phyloP scores from a whole-genome alignment of 257 asterid genomes.

The Verbena officinalis region DNA sequence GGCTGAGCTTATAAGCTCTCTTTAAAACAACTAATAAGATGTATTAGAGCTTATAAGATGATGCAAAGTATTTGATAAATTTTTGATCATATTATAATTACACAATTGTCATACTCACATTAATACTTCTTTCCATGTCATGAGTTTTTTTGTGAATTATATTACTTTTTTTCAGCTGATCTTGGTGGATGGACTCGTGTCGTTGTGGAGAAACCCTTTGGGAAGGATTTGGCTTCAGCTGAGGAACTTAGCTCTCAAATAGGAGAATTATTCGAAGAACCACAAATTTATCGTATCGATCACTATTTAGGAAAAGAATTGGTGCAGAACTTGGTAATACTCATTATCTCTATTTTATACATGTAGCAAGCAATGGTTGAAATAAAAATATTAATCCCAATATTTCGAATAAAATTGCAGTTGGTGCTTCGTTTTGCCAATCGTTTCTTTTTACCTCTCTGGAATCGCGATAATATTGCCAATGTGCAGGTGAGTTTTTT shows the following conservation, averaged over 20 bases:
- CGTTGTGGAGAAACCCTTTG: conserved; percentile 98
- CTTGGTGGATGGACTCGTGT: conserved; percentile 98
- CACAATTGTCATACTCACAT: neutral
- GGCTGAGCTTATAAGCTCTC: no score
- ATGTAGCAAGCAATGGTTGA: conserved; percentile 10
- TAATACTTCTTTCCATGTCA: conserved; percentile 22
- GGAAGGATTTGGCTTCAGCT: conserved; percentile 94
- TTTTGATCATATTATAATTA: no score
- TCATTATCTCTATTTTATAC: conserved; percentile 31
- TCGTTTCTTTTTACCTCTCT: conserved; percentile 91
- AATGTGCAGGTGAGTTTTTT: conserved; percentile 75
- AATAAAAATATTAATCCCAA: conserved; percentile 7
- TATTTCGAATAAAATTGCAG: conserved; percentile 54
- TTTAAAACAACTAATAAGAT: no score
- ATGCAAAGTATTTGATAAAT: no score
- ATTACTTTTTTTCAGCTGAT: conserved; percentile 63
- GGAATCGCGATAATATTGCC: conserved; percentile 96
- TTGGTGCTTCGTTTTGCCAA: conserved; percentile 98
- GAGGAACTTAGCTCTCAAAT: conserved; percentile 94
- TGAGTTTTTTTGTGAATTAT: neutral
- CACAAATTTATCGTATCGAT: conserved; percentile 94
- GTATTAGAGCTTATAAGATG: no score
- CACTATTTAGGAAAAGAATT: conserved; percentile 98
- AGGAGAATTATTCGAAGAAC: conserved; percentile 88
- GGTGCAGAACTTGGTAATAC: conserved; percentile 95